These are phyloP conservation scores for Metrosideros polymorpha DNA, from an alignment of 441 rosid species.

Conservation along the genomic window DNA sequence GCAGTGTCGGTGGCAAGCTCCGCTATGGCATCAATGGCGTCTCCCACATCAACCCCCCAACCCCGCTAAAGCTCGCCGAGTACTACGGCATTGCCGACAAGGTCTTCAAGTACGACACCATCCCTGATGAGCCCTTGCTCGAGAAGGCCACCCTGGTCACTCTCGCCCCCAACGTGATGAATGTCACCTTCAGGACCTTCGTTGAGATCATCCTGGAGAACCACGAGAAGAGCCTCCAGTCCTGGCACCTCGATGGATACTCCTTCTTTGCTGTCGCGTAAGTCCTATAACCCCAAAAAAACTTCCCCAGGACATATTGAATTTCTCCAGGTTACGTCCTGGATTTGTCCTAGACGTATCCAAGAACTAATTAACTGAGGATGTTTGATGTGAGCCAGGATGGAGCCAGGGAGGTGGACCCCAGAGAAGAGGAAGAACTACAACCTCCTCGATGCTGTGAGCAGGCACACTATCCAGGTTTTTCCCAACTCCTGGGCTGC, in stretches of 20 bases:
- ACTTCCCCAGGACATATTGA: neutral
- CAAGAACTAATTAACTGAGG: neutral
- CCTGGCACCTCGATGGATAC: constrained; percentile 2
- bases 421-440: constrained; percentile 5
- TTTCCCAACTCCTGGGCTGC: constrained; percentile 3
- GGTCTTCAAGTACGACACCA: neutral
- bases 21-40: neutral
- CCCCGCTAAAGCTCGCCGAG: constrained; percentile 3
- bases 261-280: neutral
- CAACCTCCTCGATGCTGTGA: constrained; percentile 5
- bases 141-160: neutral
- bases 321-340: neutral
- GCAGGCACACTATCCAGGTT: constrained; percentile 7
- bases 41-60: neutral
- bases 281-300: neutral
- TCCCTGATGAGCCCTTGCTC: neutral
- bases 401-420: constrained; percentile 7
- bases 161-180: neutral
- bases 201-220: constrained; percentile 5
- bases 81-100: neutral
- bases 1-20: neutral
- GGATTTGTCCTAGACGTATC: neutral
- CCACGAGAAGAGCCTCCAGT: constrained; percentile 2
- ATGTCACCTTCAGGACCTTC: constrained; percentile 1
- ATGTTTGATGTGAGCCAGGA: neutral